These are phyloP conservation scores for Trichoderma atroviride DNA, from an alignment of 2,329 filamentous ascomycete species.

Conservation along the genomic window DNA sequence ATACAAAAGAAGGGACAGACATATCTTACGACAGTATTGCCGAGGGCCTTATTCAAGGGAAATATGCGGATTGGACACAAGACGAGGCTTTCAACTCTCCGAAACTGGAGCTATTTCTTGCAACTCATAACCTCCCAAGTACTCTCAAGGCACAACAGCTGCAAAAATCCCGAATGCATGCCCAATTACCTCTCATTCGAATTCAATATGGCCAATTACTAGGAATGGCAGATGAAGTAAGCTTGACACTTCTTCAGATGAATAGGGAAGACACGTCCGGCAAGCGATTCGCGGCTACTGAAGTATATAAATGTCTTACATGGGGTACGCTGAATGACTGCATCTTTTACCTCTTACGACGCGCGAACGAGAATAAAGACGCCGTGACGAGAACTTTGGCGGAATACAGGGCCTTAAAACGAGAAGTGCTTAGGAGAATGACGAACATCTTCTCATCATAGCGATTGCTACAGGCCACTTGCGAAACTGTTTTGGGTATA, in stretches of 20 bases:
- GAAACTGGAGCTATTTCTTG: conserved; percentile 51
- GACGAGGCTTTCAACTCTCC: conserved; percentile 43
- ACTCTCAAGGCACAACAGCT: conserved; percentile 47
- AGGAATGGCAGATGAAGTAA: conserved; percentile 62
- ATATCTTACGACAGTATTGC: conserved; percentile 54
- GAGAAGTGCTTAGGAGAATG: conserved; percentile 39
- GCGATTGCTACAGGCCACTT: not conserved
- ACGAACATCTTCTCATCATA: not conserved
- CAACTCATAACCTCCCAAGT: conserved; percentile 54
- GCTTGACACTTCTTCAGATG: conserved; percentile 50
- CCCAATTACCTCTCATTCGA: conserved; percentile 35
- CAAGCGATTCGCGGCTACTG: conserved; percentile 32
- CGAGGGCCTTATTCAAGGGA: conserved; percentile 47
- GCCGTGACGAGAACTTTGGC: conserved; percentile 39
- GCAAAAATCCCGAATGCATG: conserved; percentile 44
- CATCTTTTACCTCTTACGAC: conserved; percentile 42
- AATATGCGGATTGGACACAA: conserved; percentile 29
- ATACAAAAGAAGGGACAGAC: conserved; percentile 57
- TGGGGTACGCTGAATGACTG: conserved; percentile 46
- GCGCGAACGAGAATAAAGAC: conserved; percentile 46
- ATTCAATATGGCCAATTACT: conserved; percentile 57
- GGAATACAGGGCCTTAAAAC: conserved; percentile 38
- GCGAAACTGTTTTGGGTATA: not conserved
- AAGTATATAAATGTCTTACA: conserved; percentile 46
- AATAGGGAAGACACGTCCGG: conserved; percentile 29